phyloP scores from a whole-genome alignment of 176 grass and related monocot genomes.

The Aegilops tauschii region DNA sequence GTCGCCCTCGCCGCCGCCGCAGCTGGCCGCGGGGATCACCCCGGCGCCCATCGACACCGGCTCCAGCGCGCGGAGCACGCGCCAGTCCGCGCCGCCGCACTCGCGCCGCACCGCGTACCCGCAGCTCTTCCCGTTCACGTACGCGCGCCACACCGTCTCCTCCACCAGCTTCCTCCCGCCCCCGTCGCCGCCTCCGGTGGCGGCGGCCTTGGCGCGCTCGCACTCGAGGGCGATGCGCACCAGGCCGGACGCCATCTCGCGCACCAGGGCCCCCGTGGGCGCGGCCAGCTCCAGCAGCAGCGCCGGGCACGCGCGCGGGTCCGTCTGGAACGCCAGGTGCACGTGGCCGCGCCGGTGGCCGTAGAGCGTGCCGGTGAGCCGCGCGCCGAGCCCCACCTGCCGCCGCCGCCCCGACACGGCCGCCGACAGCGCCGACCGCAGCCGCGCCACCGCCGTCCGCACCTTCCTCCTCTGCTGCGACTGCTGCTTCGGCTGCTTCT shows the following conservation, averaged over 20 bases:
- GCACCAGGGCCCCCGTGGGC: constrained; percentile 67
- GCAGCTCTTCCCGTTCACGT: constrained; percentile 82
- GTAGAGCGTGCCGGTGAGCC: constrained; percentile 77
- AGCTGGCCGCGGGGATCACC: constrained; percentile 61
- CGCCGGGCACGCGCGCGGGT: constrained; percentile 66
- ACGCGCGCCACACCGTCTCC: constrained; percentile 84
- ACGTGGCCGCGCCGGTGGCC: constrained; percentile 77
- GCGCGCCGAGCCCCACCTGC: constrained; percentile 56
- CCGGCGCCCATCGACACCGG: constrained; percentile 90
- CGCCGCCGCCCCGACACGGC: constrained; percentile 54
- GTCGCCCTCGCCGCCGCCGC: constrained; percentile 61
- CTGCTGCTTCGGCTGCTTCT: neutral
- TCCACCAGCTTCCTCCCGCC: constrained; percentile 46
- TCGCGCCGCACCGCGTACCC: constrained; percentile 83
- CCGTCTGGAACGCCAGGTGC: constrained; percentile 68
- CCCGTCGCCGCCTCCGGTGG: neutral
- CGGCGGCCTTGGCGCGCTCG: constrained; percentile 41
- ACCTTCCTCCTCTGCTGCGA: constrained; percentile 12
- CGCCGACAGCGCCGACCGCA: constrained; percentile 48
- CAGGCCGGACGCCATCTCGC: constrained; percentile 85
- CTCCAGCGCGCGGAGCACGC: constrained; percentile 71
- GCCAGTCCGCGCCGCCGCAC: constrained; percentile 60
- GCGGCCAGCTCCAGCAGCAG: constrained; percentile 72
- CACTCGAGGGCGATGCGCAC: constrained; percentile 87
- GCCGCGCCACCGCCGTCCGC: constrained; percentile 46